Base-by-base conservation (phyloP, 495 filamentous ascomycete genomes). In the Letharia columbiana region DNA sequence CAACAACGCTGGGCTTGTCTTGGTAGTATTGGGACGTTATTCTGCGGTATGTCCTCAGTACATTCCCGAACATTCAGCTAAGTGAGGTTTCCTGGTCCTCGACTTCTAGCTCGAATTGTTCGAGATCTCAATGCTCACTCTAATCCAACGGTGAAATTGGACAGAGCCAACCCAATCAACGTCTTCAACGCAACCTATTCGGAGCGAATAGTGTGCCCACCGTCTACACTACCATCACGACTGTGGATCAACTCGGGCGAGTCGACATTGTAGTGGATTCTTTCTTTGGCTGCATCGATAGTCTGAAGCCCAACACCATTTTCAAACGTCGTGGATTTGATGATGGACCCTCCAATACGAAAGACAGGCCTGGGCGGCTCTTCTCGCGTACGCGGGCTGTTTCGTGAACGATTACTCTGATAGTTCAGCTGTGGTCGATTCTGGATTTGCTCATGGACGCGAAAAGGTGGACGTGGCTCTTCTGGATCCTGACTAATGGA, bases 301-400 rank as follows among this genome's bases (percentile, higher is more conserved):
- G 60, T 44, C 20, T 42, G 60, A 37, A 57, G 54, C 54, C 18
- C 17, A 37, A 37, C 31, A 37, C 1, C 54, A 6, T 37, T 15
- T n/a, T 50, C 33, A 33, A 33, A 20, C 15, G 41, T 31, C 31
- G 45, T 13, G 40, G 41, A 50, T 17, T 64, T 72, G 65, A 84
- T 81, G 33, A 81, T 71, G 20, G 79, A 75, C 5, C 80, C 76
- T 12, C 80, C 82, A 62, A 88, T 81, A 44, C 77, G 80, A 67
- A 81, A 86, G 7, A 83, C 69, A 0, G 77, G 75, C 13, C 78
- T 74, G 17, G 71, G 71, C 7, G 79, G 77, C 60, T 74, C 28
- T 67, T 74, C 56, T 69, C 72, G 33, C 56, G 66, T 40, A 61
- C 62, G 63, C 59, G 68, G 18, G 41, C 28, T 31, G 45, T 68